Conservation (phyloP, 1,139 yeast species). For the Wickerhamiella pararugosa region DNA sequence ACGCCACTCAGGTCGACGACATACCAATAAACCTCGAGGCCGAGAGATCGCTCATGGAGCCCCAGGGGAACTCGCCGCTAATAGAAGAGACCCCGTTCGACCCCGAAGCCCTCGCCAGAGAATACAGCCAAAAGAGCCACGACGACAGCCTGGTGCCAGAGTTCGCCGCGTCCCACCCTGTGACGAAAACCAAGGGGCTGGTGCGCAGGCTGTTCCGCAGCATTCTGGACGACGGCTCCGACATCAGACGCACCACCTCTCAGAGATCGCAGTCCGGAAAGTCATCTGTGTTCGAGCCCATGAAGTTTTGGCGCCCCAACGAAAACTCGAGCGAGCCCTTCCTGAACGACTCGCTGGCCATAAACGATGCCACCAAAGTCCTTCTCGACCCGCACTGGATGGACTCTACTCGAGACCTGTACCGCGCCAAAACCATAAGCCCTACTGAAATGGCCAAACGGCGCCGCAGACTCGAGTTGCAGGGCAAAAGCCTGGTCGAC, state of each 20-base stretch:
- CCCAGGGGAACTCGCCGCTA: constrained; percentile 11
- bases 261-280: neutral
- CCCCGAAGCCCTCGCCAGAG: constrained; percentile 4
- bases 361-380: constrained; percentile 2
- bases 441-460: constrained; percentile 56
- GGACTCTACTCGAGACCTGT: constrained; percentile 42
- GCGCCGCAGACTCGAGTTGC: constrained; percentile 52
- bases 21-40: constrained; percentile 1
- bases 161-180: neutral
- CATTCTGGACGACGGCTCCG: neutral
- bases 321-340: neutral
- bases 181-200: constrained; percentile 5
- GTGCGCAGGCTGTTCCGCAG: constrained; percentile 4
- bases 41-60: constrained; percentile 3
- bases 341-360: neutral
- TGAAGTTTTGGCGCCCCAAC: constrained; percentile 3
- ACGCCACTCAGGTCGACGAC: neutral
- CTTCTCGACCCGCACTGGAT: constrained; percentile 27
- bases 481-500: constrained; percentile 47
- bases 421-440: constrained; percentile 62
- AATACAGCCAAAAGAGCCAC: no score
- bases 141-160: neutral
- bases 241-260: constrained; percentile 3
- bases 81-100: constrained; percentile 17
- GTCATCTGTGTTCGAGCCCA: neutral